A percentile compares a stretch with the other conserved stretches of the same genome.
Conservation (phyloP, 257 asterid species). For the Solanum megistacrolobum region DNA sequence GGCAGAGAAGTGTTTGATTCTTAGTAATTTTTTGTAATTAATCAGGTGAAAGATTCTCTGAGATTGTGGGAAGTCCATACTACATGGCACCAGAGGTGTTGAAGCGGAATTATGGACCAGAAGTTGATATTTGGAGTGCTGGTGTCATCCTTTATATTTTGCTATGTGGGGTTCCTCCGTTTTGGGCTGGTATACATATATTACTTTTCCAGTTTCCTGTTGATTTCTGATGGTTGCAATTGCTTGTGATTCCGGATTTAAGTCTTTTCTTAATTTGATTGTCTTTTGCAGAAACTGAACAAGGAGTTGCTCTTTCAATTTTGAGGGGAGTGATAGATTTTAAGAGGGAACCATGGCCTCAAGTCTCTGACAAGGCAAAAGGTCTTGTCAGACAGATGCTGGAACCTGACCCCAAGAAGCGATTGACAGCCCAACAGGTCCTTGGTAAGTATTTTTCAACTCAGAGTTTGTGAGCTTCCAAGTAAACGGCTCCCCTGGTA, state of each 20-base stretch:
- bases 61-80: constrained; percentile 92
- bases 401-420: constrained; percentile 72
- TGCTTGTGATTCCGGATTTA: background rate
- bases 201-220: background rate
- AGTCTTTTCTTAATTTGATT: background rate
- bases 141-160: constrained; percentile 89
- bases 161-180: constrained; percentile 95
- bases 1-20: background rate
- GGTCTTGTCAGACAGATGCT: constrained; percentile 80
- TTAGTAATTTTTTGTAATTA: background rate
- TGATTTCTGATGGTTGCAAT: background rate
- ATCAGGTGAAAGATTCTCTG: constrained; percentile 70
- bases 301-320: constrained; percentile 91
- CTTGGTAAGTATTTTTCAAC: constrained; percentile 51
- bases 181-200: constrained; percentile 73
- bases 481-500: background rate
- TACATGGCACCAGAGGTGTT: constrained; percentile 94
- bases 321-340: constrained; percentile 77
- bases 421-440: constrained; percentile 88
- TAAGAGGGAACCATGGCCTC: constrained; percentile 97
- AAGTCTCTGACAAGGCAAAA: constrained; percentile 73
- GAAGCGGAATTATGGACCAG: constrained; percentile 83
- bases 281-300: constrained; percentile 62
- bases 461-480: background rate
- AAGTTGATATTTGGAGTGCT: constrained; percentile 92